Percentiles rank a stretch among this genome's conserved stretches.
Evolutionary conservation across 805 yeast species (phyloP).

Genomic region (Priceomyces haplophilus): DNA sequence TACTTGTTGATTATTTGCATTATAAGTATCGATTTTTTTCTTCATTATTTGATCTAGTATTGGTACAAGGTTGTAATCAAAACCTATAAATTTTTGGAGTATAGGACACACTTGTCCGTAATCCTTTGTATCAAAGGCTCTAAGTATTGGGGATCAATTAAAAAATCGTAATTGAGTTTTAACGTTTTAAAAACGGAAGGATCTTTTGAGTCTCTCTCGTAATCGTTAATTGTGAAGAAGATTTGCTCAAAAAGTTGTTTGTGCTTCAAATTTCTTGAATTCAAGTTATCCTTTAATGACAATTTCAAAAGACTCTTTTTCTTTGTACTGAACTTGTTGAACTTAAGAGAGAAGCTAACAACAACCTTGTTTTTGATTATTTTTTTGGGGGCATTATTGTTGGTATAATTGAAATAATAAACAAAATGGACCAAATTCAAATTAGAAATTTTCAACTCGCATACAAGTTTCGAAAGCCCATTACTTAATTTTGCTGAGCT

Average conservation of each 20-base stretch:
- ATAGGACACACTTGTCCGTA: slow-evolving; percentile 24
- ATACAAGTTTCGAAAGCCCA: slow-evolving; percentile 28
- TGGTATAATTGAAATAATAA: slow-evolving; percentile 26
- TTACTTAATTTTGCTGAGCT: slow-evolving; percentile 21
- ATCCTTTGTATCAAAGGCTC: slow-evolving; percentile 31
- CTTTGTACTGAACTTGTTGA: slow-evolving; percentile 28
- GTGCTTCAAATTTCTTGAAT: slow-evolving; percentile 34
- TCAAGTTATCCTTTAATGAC: slow-evolving; percentile 37
- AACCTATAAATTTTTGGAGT: slow-evolving; percentile 5
- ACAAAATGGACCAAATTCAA: slow-evolving; percentile 32
- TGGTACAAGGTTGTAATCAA: too few species aligned
- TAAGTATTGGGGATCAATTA: slow-evolving; percentile 24
- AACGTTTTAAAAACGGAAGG: slow-evolving; percentile 14
- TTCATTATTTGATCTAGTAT: too few species aligned
- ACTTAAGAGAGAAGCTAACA: slow-evolving; percentile 24
- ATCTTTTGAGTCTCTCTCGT: slow-evolving; percentile 12
- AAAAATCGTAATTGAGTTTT: slow-evolving; percentile 40
- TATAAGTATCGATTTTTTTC: too few species aligned
- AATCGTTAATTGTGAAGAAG: slow-evolving; percentile 23
- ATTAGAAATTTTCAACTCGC: slow-evolving; percentile 30
- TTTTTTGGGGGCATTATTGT: slow-evolving; percentile 28
- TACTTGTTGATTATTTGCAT: too few species aligned
- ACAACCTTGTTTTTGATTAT: slow-evolving; percentile 32
- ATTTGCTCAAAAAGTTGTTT: slow-evolving; percentile 38
- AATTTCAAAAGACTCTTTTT: slow-evolving; percentile 22